phyloP scores from a whole-genome alignment of 148 eudicot species.

The Rhododendron griersonianum region DNA sequence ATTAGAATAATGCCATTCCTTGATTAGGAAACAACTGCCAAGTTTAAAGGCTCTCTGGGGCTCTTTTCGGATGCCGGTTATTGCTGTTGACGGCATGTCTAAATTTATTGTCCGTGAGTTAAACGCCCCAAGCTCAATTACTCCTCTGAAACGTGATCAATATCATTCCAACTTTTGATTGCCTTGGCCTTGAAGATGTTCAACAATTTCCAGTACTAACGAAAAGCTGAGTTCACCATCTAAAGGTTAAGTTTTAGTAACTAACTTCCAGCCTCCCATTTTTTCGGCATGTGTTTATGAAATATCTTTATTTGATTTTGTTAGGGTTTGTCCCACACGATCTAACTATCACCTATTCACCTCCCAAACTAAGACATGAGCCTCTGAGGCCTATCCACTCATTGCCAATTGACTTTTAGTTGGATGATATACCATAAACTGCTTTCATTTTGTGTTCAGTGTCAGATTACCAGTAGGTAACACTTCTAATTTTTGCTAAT shows the following conservation, averaged over 20 bases:
- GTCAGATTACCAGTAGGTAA: background rate
- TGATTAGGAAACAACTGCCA: background rate
- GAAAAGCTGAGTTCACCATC: background rate
- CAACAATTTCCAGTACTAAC: background rate
- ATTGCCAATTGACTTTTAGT: background rate
- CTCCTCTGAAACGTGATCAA: background rate
- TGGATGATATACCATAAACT: background rate
- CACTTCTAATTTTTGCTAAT: background rate
- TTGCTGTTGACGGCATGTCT: background rate
- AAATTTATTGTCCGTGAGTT: background rate
- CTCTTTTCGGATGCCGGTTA: background rate
- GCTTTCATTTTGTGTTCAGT: background rate
- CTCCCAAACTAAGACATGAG: background rate
- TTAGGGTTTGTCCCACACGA: background rate
- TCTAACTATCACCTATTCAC: background rate
- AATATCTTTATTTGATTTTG: background rate
- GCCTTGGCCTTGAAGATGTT: background rate
- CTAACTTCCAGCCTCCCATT: background rate
- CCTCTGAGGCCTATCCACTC: background rate
- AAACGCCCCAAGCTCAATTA: background rate
- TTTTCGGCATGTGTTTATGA: too few relatives aligned
- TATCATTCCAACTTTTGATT: background rate
- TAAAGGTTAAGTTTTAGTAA: background rate
- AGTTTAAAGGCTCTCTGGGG: background rate
- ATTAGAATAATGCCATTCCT: background rate